Evolutionary conservation across 768 basidiomycete species (phyloP).

Genomic region (Lentinula raphanica): DNA sequence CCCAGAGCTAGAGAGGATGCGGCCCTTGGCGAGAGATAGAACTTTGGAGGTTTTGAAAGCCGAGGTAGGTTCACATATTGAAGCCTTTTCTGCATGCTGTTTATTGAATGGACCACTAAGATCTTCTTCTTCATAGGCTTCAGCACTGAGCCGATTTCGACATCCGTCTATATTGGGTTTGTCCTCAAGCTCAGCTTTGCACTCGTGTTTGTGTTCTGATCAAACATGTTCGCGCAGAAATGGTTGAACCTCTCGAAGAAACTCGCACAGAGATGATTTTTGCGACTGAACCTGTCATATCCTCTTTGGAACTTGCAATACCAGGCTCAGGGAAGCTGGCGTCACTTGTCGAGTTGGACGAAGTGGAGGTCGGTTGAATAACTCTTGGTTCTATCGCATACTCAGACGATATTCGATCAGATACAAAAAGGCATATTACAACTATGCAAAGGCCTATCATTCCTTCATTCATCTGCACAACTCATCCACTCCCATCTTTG

Average conservation of each 20-base stretch:
- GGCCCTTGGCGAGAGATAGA: constrained; percentile 60
- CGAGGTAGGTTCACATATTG: constrained; percentile 54
- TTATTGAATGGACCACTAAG: constrained; percentile 6
- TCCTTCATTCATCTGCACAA: constrained; percentile 88
- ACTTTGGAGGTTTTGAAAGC: constrained; percentile 82
- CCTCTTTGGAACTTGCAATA: constrained; percentile 76
- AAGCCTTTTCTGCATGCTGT: constrained; percentile 2
- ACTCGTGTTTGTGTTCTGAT: background rate
- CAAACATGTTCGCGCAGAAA: constrained; percentile 50
- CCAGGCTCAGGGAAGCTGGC: constrained; percentile 52
- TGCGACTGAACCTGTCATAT: constrained; percentile 86
- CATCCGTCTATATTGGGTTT: constrained; percentile 91
- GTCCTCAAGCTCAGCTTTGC: constrained; percentile 5
- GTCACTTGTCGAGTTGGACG: constrained; percentile 80
- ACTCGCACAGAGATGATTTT: constrained; percentile 85
- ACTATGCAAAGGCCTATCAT: constrained; percentile 82
- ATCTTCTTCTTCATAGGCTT: constrained; percentile 46
- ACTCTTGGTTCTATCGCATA: constrained; percentile 18
- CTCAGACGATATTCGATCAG: constrained; percentile 29
- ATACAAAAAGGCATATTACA: constrained; percentile 97
- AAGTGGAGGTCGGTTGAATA: constrained; percentile 73
- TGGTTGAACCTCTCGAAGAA: constrained; percentile 97
- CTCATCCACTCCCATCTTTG: constrained; percentile 89
- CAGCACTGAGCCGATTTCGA: constrained; percentile 76
- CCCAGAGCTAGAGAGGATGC: constrained; percentile 67